Base-by-base conservation (phyloP, 1,139 yeast species). In the Nadsonia commutata region DNA sequence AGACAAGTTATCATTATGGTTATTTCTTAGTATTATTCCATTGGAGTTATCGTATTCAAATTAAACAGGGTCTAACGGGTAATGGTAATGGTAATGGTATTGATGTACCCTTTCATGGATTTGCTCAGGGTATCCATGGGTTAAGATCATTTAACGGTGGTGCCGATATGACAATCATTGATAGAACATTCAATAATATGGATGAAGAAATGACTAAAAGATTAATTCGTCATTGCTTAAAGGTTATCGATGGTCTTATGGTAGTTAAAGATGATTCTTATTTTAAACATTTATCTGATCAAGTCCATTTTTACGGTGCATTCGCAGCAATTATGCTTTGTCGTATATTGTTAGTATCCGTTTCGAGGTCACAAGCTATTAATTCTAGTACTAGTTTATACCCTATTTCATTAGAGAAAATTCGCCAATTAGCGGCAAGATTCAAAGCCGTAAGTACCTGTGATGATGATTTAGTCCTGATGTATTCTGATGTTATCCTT, bases 231-330 rank as follows among this genome's bases (percentile, higher is more conserved):
- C 69, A 71, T 53, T 61, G 76, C 1, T 59, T 63, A 42, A 64
- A 65, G 42, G 66, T 75, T n/a, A 59, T 76, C 3, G 66, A 64
- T 38, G 58, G 64, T 9, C 55, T 68, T 31, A 45, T 62, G 39
- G 58, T 66, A 18, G 71, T 76, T 38, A 70, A 67, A 31, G 75
- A 74, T 54, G 79, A 74, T 52, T 68, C 76, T 3, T 78, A 76
- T 53, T 79, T 80, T 59, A 80, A 83, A 2, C 76, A 76, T 53
- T 65, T 79, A 23, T 74, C 81, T 20, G 86, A 80, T 59, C 83
- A 78, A 56, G 66, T 79, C 39, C 83, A 76, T 52, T 71, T 77
- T 49, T 70, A 72, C 46, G 72, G 76, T 40, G 70, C 70, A 44
- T 76, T 68, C 53, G 63, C 76, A 22, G 72, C 73, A 0, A 54